Conservation (phyloP, 2,329 filamentous ascomycete genomes). For the Lachnellula suecica region DNA sequence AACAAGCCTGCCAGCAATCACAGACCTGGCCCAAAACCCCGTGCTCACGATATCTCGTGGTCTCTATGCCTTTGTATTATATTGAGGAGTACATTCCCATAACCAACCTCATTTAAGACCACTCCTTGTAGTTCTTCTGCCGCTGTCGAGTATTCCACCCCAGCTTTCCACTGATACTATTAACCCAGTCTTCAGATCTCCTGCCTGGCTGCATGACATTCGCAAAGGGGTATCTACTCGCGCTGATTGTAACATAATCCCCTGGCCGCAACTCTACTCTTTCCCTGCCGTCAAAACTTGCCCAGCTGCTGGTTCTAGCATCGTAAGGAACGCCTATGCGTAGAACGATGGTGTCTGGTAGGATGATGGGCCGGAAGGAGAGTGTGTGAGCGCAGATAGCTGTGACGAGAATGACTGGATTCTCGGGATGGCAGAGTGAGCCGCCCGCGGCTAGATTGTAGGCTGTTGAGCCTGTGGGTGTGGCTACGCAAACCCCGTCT, state of each 20-base stretch:
- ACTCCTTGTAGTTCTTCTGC: constrained; percentile 61
- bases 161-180: constrained; percentile 75
- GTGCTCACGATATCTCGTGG: background rate
- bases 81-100: background rate
- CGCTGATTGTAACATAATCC: constrained; percentile 83
- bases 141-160: constrained; percentile 81
- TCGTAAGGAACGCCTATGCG: constrained; percentile 94
- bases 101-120: constrained; percentile 12
- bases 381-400: constrained; percentile 94
- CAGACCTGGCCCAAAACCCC: no score
- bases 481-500: constrained; percentile 90
- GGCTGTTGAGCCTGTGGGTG: constrained; percentile 90
- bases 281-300: constrained; percentile 95
- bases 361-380: constrained; percentile 92
- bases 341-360: constrained; percentile 93
- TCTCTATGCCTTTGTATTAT: background rate
- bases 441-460: constrained; percentile 97
- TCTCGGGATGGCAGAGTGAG: constrained; percentile 91
- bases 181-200: constrained; percentile 77
- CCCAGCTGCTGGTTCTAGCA: constrained; percentile 86
- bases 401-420: constrained; percentile 91
- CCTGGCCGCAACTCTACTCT: constrained; percentile 75
- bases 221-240: constrained; percentile 78
- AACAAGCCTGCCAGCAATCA: no score
- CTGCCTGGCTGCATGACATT: constrained; percentile 69